Percentiles rank a stretch among this genome's conserved stretches.
Evolutionary conservation across 352 stramenopile species (phyloP).

Genomic region (Phytophthora crassamura): DNA sequence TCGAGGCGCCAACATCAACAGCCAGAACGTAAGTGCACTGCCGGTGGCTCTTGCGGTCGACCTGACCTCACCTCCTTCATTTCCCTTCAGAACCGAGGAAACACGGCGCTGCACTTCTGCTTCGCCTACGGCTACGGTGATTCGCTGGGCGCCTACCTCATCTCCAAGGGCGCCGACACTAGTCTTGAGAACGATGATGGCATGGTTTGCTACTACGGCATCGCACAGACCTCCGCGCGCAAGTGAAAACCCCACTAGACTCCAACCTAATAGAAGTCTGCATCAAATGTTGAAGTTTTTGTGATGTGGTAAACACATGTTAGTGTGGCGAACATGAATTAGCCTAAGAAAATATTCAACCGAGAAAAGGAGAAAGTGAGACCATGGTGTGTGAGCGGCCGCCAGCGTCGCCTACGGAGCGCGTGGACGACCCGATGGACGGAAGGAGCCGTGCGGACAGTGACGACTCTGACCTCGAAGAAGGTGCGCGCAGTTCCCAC

Average conservation of each 20-base stretch:
- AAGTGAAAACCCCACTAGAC: constrained; percentile 36
- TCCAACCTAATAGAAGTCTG: constrained; percentile 1
- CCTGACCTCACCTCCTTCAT: not conserved
- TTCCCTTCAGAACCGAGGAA: constrained; percentile 66
- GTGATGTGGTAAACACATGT: not conserved
- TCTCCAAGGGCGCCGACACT: constrained; percentile 88
- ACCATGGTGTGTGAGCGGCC: constrained; percentile 68
- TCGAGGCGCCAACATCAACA: constrained; percentile 89
- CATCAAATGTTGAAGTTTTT: constrained; percentile 8
- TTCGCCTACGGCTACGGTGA: constrained; percentile 91
- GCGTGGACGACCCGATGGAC: constrained; percentile 33
- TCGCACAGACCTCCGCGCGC: constrained; percentile 43
- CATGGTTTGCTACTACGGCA: constrained; percentile 68
- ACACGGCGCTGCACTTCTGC: constrained; percentile 92
- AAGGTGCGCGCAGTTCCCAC: constrained; percentile 45
- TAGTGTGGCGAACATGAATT: not conserved
- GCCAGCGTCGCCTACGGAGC: constrained; percentile 11
- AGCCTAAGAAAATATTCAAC: no score
- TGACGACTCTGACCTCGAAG: constrained; percentile 82
- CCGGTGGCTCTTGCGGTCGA: not conserved
- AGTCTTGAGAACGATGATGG: constrained; percentile 73
- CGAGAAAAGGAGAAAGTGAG: not conserved
- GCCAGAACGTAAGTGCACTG: constrained; percentile 62
- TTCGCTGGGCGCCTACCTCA: constrained; percentile 88
- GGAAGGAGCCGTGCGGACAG: constrained; percentile 36